phyloP scores from a whole-genome alignment of 768 basidiomycete species.

The Lanmaoa rubissima region DNA sequence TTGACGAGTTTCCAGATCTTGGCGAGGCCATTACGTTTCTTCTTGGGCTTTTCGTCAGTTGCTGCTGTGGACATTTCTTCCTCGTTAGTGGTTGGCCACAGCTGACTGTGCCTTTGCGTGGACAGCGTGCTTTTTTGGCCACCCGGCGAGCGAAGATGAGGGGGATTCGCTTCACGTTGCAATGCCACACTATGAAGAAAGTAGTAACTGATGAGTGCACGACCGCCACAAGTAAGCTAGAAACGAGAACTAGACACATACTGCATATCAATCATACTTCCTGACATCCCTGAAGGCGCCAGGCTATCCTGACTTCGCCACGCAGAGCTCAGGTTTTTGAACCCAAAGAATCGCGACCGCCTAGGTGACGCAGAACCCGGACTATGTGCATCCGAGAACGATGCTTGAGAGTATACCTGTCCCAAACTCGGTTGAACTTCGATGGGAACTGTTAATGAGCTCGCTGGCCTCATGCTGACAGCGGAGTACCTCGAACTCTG shows the following conservation, averaged over 20 bases:
- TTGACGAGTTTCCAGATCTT: slow-evolving; percentile 83
- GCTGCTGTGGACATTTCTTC: slow-evolving; percentile 12
- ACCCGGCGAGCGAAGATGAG: slow-evolving; percentile 31
- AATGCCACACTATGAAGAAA: slow-evolving; percentile 60
- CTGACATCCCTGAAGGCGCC: slow-evolving; percentile 76
- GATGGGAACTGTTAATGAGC: slow-evolving; percentile 56
- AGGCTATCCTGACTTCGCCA: slow-evolving; percentile 83
- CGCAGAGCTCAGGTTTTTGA: slow-evolving; percentile 65
- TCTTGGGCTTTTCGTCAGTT: slow-evolving; percentile 56
- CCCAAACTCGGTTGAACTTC: slow-evolving; percentile 59
- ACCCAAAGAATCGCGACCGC: slow-evolving; percentile 75
- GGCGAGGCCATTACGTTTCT: slow-evolving; percentile 74
- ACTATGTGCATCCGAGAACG: slow-evolving; percentile 79
- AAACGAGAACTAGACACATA: slow-evolving; percentile 43
- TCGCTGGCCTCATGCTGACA: slow-evolving; percentile 55
- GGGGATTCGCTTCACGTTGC: slow-evolving; percentile 55
- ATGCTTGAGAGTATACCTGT: slow-evolving; percentile 71
- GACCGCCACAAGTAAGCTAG: background rate
- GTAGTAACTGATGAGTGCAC: slow-evolving; percentile 7
- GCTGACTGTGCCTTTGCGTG: slow-evolving; percentile 46
- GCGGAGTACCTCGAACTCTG: slow-evolving; percentile 63
- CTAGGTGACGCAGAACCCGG: slow-evolving; percentile 64
- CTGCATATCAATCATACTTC: slow-evolving; percentile 95
- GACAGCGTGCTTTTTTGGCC: slow-evolving; percentile 36
- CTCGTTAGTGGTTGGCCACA: slow-evolving; percentile 50